A percentile compares a stretch with the other conserved stretches of the same genome.
These are phyloP conservation scores for Niveomyces coronatus DNA, from an alignment of 2,329 filamentous ascomycete genomes.

Conservation along the genomic window DNA sequence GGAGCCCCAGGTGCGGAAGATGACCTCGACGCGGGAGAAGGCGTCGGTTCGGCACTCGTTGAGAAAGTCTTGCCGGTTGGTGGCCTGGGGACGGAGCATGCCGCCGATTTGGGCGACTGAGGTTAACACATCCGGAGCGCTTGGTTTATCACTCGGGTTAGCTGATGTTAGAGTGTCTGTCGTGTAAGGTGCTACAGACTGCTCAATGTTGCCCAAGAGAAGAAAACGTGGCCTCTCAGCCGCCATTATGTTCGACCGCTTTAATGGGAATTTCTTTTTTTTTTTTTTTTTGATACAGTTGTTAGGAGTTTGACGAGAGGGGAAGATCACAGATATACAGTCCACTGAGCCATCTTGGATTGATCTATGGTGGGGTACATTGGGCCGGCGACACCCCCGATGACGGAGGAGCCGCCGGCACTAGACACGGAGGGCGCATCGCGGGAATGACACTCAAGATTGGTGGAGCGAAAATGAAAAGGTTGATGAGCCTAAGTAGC, in stretches of 20 bases:
- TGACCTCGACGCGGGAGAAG: slow-evolving; percentile 53
- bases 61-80: slow-evolving; percentile 56
- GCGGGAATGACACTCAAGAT: no score
- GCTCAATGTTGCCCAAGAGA: slow-evolving; percentile 28
- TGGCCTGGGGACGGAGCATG: slow-evolving; percentile 51
- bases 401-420: no score
- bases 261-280: no score
- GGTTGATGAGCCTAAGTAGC: no score
- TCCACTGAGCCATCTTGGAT: no score
- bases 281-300: background rate
- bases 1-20: slow-evolving; percentile 63
- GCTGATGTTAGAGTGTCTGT: background rate
- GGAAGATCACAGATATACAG: no score
- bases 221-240: slow-evolving; percentile 25
- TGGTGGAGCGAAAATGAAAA: no score
- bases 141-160: slow-evolving; percentile 21
- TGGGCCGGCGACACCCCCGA: no score
- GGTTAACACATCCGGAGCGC: slow-evolving; percentile 57
- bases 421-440: no score
- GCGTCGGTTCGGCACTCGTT: slow-evolving; percentile 54
- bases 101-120: slow-evolving; percentile 51
- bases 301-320: background rate
- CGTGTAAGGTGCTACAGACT: slow-evolving; percentile 20
- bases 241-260: no score
- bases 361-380: no score